Evolutionary conservation across 1,284 basidiomycete genomes (phyloP), one percentile per base, ranked within the genome.

Genomic region (Chiua sp.): DNA sequence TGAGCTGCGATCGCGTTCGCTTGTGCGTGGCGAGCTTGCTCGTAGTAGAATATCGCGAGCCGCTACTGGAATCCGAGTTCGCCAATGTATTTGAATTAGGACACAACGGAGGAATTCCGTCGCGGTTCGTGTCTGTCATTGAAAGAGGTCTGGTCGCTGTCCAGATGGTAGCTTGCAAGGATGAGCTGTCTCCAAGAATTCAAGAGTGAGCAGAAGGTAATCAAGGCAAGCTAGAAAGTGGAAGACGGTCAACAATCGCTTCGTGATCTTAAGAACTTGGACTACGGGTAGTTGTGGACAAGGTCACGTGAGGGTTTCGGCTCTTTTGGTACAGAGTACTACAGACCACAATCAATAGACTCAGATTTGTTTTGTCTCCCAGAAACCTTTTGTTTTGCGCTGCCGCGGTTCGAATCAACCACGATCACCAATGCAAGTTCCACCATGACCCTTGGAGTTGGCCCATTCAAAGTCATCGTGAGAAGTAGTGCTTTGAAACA

Each of bases 1-100:
- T 73, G 59, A 80, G 70, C 65, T 83, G 82, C 42, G 84, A 86
- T 64, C 84, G 77, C 20, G 82, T 85, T 62, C 82, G 78, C 70
- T 75, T 79, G 51, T 57, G 58, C 23, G 47, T 23, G 16, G 42
- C n/a, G 7, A 39, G 51, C 47, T 59, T 32, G 35, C 59, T 57
- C 20, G 49, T 37, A 4, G 53, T 23, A 23, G 33, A n/a, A 55
- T 53, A 48, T 44, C 28, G 44, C n/a, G 32, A 59, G 51, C 51
- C 56, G 52, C 30, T 22, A 47, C 50, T 51, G 22, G 32, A 46
- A 28, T 66, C 51, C 49, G 28, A 20, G n/a, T 51, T 50, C 23
- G 50, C 56, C 12, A 33, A 53, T 16, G 44, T 3, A 35, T 57
- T 48, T 46, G 49, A 44, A 51, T 51, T 46, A 57, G 47, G 53